These are phyloP conservation scores for Citrus medica DNA, from an alignment of 345 rosid genomes.

Conservation along the genomic window DNA sequence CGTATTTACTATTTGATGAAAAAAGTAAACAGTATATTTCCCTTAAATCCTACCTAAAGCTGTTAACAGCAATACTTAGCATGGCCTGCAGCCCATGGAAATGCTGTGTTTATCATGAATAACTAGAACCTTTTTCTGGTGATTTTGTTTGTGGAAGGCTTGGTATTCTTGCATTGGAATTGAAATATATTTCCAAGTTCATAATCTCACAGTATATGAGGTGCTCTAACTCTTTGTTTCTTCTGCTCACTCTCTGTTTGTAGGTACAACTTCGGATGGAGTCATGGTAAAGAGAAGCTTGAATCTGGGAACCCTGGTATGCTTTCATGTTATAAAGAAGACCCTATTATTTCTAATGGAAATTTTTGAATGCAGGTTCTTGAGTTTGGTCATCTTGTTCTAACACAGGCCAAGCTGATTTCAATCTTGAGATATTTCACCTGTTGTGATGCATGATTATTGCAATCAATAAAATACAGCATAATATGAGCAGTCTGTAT, in stretches of 20 bases:
- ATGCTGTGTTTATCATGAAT: not conserved
- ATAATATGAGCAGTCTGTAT: not conserved
- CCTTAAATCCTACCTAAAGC: not conserved
- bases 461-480: not conserved
- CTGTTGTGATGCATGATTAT: not conserved
- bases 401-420: not conserved
- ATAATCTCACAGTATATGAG: not conserved
- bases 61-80: not conserved
- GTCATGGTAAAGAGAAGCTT: constrained; percentile 93
- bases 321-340: not conserved
- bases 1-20: not conserved
- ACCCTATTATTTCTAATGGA: not conserved
- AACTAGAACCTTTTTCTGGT: not conserved
- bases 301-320: constrained; percentile 91
- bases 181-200: too few species aligned
- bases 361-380: not conserved
- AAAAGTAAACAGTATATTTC: not conserved
- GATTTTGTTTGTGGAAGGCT: not conserved
- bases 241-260: not conserved
- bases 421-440: not conserved
- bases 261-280: constrained; percentile 96
- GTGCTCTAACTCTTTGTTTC: not conserved
- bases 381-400: not conserved
- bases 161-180: not conserved
- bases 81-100: not conserved